Evolutionary conservation across 495 filamentous ascomycete genomes (phyloP).

Genomic region (Trichodelitschia bisporula): DNA sequence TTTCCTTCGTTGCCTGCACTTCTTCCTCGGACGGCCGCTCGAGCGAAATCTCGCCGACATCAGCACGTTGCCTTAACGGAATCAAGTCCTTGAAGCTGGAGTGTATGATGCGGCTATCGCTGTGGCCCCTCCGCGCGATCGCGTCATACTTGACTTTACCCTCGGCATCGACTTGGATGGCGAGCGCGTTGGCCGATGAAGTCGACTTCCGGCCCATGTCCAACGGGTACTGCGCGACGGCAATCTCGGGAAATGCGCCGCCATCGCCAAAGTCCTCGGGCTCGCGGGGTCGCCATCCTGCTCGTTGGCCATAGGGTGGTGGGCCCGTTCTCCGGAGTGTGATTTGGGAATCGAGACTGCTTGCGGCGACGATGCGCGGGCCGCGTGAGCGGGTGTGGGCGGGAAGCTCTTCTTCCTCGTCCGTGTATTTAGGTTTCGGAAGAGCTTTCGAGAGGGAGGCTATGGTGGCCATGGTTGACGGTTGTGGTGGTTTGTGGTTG

Average conservation of each 20-base stretch:
- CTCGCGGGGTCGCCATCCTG: conserved; percentile 66
- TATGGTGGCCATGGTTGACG: conserved; percentile 9
- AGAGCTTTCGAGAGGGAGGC: conserved; percentile 52
- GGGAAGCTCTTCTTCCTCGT: conserved; percentile 62
- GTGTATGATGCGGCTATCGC: conserved; percentile 64
- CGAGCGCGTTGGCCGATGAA: conserved; percentile 61
- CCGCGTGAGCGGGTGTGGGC: conserved; percentile 48
- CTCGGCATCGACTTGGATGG: conserved; percentile 70
- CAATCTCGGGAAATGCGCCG: conserved; percentile 86
- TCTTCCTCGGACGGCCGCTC: conserved; percentile 69
- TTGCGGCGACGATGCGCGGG: conserved; percentile 52
- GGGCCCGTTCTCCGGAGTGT: conserved; percentile 53
- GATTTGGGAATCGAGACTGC: conserved; percentile 64
- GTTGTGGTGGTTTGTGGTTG: too few relatives aligned
- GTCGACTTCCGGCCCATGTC: conserved; percentile 69
- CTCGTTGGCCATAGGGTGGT: conserved; percentile 60
- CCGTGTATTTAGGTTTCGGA: conserved; percentile 72
- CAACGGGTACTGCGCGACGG: conserved; percentile 82
- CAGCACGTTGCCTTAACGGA: conserved; percentile 74
- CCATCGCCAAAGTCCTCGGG: conserved; percentile 90
- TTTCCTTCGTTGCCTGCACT: conserved; percentile 56
- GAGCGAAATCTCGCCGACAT: conserved; percentile 81
- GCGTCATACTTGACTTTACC: conserved; percentile 94
- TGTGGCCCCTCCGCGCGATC: conserved; percentile 77
- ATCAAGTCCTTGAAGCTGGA: conserved; percentile 94